A percentile compares a stretch with the other conserved stretches of the same genome.
Evolutionary conservation across 495 filamentous ascomycete genomes (phyloP).

Genomic region (Rusavskia elegans): DNA sequence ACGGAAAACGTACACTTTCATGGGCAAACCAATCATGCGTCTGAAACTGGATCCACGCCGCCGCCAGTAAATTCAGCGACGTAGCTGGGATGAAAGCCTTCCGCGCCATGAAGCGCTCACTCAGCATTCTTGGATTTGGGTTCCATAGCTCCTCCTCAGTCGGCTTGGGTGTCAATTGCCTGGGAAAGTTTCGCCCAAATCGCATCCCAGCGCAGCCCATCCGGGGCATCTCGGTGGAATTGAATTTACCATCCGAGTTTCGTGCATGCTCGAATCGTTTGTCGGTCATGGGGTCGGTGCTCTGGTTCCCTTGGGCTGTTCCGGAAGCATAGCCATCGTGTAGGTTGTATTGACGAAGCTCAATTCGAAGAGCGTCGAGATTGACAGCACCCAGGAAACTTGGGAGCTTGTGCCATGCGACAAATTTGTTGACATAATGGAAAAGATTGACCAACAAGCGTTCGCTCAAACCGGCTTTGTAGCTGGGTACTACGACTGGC

Average conservation of each 20-base stretch:
- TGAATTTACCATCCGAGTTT: constrained; percentile 27
- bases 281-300: too few species aligned
- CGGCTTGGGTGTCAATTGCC: constrained; percentile 17
- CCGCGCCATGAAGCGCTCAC: constrained; percentile 20
- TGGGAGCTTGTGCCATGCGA: constrained; percentile 10
- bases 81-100: constrained; percentile 26
- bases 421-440: too few species aligned
- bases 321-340: constrained; percentile 22
- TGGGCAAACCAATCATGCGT: constrained; percentile 27
- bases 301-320: constrained; percentile 12
- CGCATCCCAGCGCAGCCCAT: constrained; percentile 31
- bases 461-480: too few species aligned
- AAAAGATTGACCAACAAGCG: too few species aligned
- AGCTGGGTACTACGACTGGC: too few species aligned
- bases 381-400: constrained; percentile 21
- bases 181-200: constrained; percentile 15
- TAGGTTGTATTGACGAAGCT: constrained; percentile 24
- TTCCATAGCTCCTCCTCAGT: constrained; percentile 22
- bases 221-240: constrained; percentile 18
- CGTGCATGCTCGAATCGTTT: constrained; percentile 15
- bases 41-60: constrained; percentile 33
- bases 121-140: constrained; percentile 24
- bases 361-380: constrained; percentile 20
- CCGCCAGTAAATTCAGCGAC: constrained; percentile 26
- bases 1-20: constrained; percentile 4